Base-by-base conservation (phyloP, 495 filamentous ascomycete genomes). In the Pyrenopolyporus hunteri region DNA sequence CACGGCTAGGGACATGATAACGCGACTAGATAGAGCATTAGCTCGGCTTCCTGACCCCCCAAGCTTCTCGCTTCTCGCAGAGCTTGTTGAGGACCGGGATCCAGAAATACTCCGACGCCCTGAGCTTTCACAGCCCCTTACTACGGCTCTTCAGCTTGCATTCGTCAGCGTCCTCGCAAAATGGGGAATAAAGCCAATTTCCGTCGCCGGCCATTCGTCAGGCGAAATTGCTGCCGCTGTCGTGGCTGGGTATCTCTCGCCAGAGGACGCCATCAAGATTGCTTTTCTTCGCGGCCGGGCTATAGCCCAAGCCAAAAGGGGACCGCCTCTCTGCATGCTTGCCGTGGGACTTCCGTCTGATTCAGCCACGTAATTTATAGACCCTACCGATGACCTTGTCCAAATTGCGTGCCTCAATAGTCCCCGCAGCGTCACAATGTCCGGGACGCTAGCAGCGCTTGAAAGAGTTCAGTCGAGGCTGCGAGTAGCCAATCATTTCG, bases 141-240 rank as follows among this genome's bases (percentile, higher is more conserved):
- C 69, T 20, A 78, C 76, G 0, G 72, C 71, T n/a, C 25, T 81
- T 6, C 78, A 82, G 47, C 57, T 81, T 5, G 75, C 75, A 0
- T 32, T 87, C 6, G 74, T 85, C 0, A 72, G 77, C 5, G 59
- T 87, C 0, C 67, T 86, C 1, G 32, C 44, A 3, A 70, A 64
- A 4, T 82, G 74, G 75, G 73, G 72, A 22, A 69, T 87, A 5
- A 33, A 42, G 1, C 78, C 80, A 0, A 46, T 46, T 6, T 67
- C 68, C 5, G 70, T 70, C 1, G 64, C 67, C 6, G 75, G 76
- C 3, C 76, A 80, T 31, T 75, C 74, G 1, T 70, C 66, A 3
- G 76, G 77, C 1, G 76, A 80, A 26, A 73, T 78, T n/a, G 77
- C 71, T 1, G 77, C 74, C 0, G 73, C 74, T 0, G 73, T 73